Conservation (phyloP, 192 early-diverging fungal species). For the Coemansia sp. region DNA sequence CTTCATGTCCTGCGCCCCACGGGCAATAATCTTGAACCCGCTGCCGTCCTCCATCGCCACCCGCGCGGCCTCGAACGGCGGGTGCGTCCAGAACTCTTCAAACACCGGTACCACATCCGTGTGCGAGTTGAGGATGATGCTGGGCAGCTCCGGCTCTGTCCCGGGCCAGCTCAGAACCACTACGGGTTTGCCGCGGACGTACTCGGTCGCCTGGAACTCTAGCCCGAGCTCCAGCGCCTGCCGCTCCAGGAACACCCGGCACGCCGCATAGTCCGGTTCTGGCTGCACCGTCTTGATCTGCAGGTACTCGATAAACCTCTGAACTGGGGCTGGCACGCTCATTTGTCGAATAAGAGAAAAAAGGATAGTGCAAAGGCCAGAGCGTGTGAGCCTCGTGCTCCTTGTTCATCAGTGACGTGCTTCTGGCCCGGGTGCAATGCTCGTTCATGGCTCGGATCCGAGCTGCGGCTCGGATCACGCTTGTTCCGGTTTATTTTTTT, state of each 20-base stretch:
- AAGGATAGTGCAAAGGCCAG: too few relatives aligned
- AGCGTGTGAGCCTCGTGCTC: too few relatives aligned
- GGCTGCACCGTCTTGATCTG: constrained; percentile 84
- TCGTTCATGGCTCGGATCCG: too few relatives aligned
- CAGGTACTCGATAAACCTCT: constrained; percentile 73
- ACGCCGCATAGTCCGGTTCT: constrained; percentile 67
- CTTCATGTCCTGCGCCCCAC: constrained; percentile 90
- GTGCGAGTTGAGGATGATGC: constrained; percentile 79
- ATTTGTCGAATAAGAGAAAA: neutral
- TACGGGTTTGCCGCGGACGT: constrained; percentile 61
- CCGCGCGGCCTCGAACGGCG: constrained; percentile 66
- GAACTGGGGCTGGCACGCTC: constrained; percentile 6
- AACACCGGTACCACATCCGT: constrained; percentile 89
- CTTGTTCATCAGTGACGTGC: too few relatives aligned
- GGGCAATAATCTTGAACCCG: constrained; percentile 64
- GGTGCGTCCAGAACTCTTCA: constrained; percentile 64
- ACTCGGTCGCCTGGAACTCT: constrained; percentile 44
- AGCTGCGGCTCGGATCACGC: too few relatives aligned
- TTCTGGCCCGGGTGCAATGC: too few relatives aligned
- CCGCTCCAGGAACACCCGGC: constrained; percentile 55
- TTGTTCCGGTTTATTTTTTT: too few relatives aligned
- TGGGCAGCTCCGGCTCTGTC: constrained; percentile 48
- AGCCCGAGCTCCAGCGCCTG: constrained; percentile 70
- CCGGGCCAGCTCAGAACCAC: constrained; percentile 70
- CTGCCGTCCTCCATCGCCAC: constrained; percentile 54